These are phyloP conservation scores for Plasmodium ovale DNA, from an alignment of 169 alveolate genomes.

Conservation along the genomic window DNA sequence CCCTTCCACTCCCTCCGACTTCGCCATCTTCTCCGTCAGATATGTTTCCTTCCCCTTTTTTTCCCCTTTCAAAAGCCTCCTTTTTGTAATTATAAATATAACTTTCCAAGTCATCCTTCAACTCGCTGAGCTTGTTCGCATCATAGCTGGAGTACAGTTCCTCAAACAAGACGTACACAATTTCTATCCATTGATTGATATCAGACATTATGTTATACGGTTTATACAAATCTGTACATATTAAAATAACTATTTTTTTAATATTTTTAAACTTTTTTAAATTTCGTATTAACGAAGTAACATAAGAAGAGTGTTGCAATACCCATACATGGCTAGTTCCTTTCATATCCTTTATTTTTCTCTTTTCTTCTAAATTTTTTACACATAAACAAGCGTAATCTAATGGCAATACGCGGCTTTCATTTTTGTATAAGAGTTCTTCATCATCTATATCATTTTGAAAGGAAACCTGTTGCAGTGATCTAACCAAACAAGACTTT, in stretches of 20 bases:
- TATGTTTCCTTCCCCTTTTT: not conserved
- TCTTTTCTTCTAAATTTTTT: slow-evolving; percentile 50
- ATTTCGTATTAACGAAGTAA: slow-evolving; percentile 35
- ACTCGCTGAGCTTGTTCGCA: slow-evolving; percentile 1
- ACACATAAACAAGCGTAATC: slow-evolving; percentile 62
- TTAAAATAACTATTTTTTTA: slow-evolving; percentile 32
- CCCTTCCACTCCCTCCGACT: slow-evolving; percentile 3
- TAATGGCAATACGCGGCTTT: slow-evolving; percentile 50
- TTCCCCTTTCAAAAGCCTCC: slow-evolving; percentile 5
- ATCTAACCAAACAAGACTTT: slow-evolving; percentile 34
- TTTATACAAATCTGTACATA: slow-evolving; percentile 64
- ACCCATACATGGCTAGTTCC: slow-evolving; percentile 68
- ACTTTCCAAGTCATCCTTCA: slow-evolving; percentile 23
- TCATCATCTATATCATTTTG: slow-evolving; percentile 15
- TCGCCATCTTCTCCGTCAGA: not conserved
- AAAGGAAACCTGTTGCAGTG: slow-evolving; percentile 24
- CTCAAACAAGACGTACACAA: slow-evolving; percentile 29
- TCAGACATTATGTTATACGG: slow-evolving; percentile 67
- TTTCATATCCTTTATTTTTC: slow-evolving; percentile 30
- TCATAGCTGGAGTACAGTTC: slow-evolving; percentile 7
- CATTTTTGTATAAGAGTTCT: slow-evolving; percentile 23
- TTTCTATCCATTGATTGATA: slow-evolving; percentile 41
- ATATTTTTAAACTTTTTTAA: slow-evolving; percentile 39
- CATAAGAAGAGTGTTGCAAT: slow-evolving; percentile 52
- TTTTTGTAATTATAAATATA: slow-evolving; percentile 47